Evolutionary conservation across 192 early-diverging fungal species (phyloP).

Genomic region (Entomortierella parvispora): DNA sequence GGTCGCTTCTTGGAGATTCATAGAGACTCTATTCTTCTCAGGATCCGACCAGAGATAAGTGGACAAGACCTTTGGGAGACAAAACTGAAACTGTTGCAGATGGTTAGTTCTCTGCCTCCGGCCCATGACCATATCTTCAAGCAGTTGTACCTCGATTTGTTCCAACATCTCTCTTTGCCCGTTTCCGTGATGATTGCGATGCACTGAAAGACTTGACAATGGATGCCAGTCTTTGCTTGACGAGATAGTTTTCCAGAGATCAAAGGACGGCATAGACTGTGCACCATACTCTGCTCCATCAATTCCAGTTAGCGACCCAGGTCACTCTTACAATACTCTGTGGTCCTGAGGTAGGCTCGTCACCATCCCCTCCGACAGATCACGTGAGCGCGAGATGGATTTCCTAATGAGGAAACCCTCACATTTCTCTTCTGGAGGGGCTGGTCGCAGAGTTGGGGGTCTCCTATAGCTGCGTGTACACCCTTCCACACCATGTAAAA

Average conservation of each 20-base stretch:
- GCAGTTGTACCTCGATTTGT: slow-evolving; percentile 48
- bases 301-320: too few relatives aligned
- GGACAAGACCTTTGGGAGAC: slow-evolving; percentile 3
- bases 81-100: slow-evolving; percentile 22
- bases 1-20: neutral
- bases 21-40: neutral
- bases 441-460: too few relatives aligned
- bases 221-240: slow-evolving; percentile 40
- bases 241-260: slow-evolving; percentile 1
- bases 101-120: too few relatives aligned
- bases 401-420: too few relatives aligned
- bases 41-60: slow-evolving; percentile 17
- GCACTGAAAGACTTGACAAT: slow-evolving; percentile 21
- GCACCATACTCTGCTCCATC: slow-evolving; percentile 33
- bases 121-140: too few relatives aligned
- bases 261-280: slow-evolving; percentile 40
- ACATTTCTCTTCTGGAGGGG: too few relatives aligned
- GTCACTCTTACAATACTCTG: too few relatives aligned
- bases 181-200: slow-evolving; percentile 48
- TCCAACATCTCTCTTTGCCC: slow-evolving; percentile 39
- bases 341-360: too few relatives aligned
- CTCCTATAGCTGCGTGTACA: too few relatives aligned
- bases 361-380: too few relatives aligned
- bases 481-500: too few relatives aligned
- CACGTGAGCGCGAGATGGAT: too few relatives aligned